Evolutionary conservation across 352 stramenopile species (phyloP).

Genomic region (Globisporangium carolinianum): DNA sequence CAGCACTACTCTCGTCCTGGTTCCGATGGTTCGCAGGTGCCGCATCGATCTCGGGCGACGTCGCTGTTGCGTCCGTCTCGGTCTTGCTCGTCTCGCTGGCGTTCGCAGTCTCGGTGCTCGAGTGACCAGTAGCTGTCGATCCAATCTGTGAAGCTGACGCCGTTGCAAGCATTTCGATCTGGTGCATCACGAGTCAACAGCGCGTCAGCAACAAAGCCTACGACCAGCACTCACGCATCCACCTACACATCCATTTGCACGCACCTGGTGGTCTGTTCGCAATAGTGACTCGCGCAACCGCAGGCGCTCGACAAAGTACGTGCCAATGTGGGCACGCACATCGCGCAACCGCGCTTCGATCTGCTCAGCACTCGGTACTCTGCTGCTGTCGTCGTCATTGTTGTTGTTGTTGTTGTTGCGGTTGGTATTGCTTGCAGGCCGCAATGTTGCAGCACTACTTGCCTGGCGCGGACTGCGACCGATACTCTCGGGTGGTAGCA

Average conservation of each 20-base stretch:
- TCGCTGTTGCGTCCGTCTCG: too few relatives aligned
- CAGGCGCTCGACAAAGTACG: slow-evolving; percentile 85
- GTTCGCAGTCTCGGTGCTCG: too few relatives aligned
- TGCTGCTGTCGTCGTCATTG: neutral
- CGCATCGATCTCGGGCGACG: slow-evolving; percentile 4
- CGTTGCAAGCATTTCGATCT: slow-evolving; percentile 1
- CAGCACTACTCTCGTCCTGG: neutral
- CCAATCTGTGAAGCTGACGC: too few relatives aligned
- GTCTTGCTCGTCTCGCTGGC: too few relatives aligned
- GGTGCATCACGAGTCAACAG: neutral
- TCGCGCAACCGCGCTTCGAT: slow-evolving; percentile 20
- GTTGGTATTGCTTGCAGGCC: neutral
- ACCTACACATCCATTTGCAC: neutral
- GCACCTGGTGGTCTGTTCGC: slow-evolving; percentile 70
- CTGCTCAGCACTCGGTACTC: neutral
- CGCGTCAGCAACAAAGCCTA: too few relatives aligned
- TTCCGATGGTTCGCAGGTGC: neutral
- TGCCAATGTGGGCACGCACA: slow-evolving; percentile 62
- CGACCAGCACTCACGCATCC: too few relatives aligned
- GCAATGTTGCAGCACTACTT: too few relatives aligned
- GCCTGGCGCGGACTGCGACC: too few relatives aligned
- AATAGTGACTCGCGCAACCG: slow-evolving; percentile 67
- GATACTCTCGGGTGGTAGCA: neutral
- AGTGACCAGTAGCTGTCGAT: too few relatives aligned
- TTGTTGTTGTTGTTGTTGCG: slow-evolving; percentile 16